These are phyloP conservation scores for Gaeumannomyces tritici DNA, from an alignment of 2,329 filamentous ascomycete genomes.

Conservation along the genomic window DNA sequence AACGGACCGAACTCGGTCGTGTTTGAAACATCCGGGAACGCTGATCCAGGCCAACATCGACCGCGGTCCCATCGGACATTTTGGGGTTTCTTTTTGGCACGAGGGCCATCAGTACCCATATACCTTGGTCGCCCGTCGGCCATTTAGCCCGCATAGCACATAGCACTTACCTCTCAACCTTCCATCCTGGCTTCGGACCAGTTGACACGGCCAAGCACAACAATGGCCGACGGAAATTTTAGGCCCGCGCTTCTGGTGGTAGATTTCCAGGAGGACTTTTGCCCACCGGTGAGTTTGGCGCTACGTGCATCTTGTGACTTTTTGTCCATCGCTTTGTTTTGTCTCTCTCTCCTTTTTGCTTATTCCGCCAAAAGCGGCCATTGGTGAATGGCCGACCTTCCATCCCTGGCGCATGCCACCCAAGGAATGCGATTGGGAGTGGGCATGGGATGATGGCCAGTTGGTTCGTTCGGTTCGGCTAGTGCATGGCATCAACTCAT, in stretches of 20 bases:
- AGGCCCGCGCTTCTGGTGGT: constrained; percentile 58
- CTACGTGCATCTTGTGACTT: too few species aligned
- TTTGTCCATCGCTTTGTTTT: background rate
- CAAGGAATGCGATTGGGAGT: background rate
- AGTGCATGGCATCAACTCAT: too few species aligned
- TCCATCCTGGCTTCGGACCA: background rate
- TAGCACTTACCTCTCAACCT: background rate
- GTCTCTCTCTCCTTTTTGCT: background rate
- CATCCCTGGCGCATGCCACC: background rate
- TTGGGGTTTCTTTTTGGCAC: too few species aligned
- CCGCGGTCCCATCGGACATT: background rate
- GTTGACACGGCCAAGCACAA: background rate
- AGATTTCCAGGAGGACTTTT: constrained; percentile 93
- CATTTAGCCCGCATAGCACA: background rate
- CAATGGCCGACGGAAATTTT: constrained; percentile 18
- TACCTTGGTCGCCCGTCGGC: background rate
- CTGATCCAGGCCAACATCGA: background rate
- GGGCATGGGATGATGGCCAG: background rate
- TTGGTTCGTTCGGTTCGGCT: background rate
- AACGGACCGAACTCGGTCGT: background rate
- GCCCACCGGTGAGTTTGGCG: constrained; percentile 60
- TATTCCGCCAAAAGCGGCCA: background rate
- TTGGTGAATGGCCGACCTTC: too few species aligned
- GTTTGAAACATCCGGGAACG: background rate
- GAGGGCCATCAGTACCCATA: background rate